Conservation (phyloP, 2,329 filamentous ascomycete species). For the Stemphylium lycopersici region DNA sequence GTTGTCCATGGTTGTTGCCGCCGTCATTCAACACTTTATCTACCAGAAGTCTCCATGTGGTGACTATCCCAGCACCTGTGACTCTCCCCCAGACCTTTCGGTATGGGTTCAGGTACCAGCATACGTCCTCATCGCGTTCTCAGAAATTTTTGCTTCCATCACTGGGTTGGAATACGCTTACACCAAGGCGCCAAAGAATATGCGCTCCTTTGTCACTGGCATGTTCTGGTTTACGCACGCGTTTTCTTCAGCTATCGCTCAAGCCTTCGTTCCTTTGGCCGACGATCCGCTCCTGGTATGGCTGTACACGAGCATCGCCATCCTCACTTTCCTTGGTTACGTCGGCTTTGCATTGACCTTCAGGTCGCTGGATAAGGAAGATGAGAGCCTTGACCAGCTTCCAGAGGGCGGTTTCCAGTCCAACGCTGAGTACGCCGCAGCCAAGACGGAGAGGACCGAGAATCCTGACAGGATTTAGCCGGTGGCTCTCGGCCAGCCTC, state of each 20-base stretch:
- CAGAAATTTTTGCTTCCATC: slow-evolving; percentile 68
- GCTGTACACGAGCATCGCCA: slow-evolving; percentile 39
- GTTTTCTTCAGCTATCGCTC: slow-evolving; percentile 32
- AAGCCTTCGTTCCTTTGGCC: slow-evolving; percentile 29
- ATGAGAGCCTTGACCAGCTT: slow-evolving; percentile 42
- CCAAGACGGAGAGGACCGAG: slow-evolving; percentile 16
- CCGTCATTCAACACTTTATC: slow-evolving; percentile 63
- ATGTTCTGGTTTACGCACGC: slow-evolving; percentile 44
- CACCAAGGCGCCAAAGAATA: slow-evolving; percentile 71
- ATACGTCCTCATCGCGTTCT: slow-evolving; percentile 60
- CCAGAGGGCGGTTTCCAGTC: slow-evolving; percentile 32
- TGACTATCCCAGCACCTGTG: slow-evolving; percentile 46
- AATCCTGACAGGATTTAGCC: slow-evolving; percentile 1
- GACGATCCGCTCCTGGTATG: slow-evolving; percentile 31
- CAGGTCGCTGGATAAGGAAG: slow-evolving; percentile 34
- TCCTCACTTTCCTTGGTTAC: slow-evolving; percentile 40
- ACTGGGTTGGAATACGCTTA: slow-evolving; percentile 74
- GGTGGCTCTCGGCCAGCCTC: neutral
- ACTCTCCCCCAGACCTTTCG: slow-evolving; percentile 51
- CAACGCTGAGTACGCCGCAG: slow-evolving; percentile 18
- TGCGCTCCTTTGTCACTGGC: slow-evolving; percentile 52
- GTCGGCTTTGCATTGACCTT: slow-evolving; percentile 38
- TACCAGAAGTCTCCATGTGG: slow-evolving; percentile 55
- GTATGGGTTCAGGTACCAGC: slow-evolving; percentile 60
- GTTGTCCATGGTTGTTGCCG: slow-evolving; percentile 64